phyloP scores from a whole-genome alignment of 2,329 filamentous ascomycete genomes.

The Coleophoma cylindrospora region DNA sequence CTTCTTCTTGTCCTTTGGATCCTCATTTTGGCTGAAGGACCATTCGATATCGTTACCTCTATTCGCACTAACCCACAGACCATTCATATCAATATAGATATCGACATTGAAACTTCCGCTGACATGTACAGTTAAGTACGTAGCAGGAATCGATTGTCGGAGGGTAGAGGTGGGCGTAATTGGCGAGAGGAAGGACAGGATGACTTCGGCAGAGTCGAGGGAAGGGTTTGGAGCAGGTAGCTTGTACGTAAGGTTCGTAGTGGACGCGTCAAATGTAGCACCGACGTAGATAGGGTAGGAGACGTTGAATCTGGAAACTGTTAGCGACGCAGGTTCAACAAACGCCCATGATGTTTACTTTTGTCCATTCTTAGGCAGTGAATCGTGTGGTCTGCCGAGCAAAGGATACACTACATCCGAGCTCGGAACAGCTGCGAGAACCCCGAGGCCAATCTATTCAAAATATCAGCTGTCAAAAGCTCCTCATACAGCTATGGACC shows the following conservation, averaged over 20 bases:
- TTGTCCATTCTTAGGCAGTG: slow-evolving; percentile 37
- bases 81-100: slow-evolving; percentile 64
- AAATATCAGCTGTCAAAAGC: slow-evolving; percentile 1
- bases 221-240: slow-evolving; percentile 40
- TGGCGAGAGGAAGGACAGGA: slow-evolving; percentile 47
- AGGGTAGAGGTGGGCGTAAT: slow-evolving; percentile 25
- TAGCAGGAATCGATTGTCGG: slow-evolving; percentile 52
- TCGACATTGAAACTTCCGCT: slow-evolving; percentile 61
- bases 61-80: slow-evolving; percentile 79
- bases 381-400: slow-evolving; percentile 62
- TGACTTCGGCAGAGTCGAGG: slow-evolving; percentile 43
- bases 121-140: slow-evolving; percentile 69
- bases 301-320: slow-evolving; percentile 43
- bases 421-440: slow-evolving; percentile 57
- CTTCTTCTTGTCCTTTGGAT: slow-evolving; percentile 29
- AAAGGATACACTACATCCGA: slow-evolving; percentile 58
- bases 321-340: background rate
- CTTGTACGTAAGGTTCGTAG: slow-evolving; percentile 62
- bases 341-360: slow-evolving; percentile 9
- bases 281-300: slow-evolving; percentile 55
- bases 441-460: slow-evolving; percentile 51
- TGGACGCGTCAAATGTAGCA: slow-evolving; percentile 63
- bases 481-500: background rate
- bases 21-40: slow-evolving; percentile 47
- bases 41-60: slow-evolving; percentile 65